These are phyloP conservation scores for Trametes villosa DNA, from an alignment of 768 basidiomycete species.

Conservation along the genomic window DNA sequence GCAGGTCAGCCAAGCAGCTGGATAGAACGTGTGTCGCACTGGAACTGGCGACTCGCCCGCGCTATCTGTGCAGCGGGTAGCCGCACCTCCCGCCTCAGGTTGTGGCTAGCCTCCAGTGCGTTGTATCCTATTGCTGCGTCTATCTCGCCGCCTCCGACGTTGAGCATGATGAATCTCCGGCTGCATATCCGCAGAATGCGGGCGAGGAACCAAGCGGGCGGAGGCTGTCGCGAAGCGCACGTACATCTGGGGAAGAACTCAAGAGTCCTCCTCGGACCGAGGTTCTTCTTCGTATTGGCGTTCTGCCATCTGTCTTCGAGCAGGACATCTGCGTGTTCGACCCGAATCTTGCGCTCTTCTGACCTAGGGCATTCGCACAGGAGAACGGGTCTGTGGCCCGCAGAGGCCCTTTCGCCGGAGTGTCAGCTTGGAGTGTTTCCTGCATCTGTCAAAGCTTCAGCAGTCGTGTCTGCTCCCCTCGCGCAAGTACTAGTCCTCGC, in stretches of 20 bases:
- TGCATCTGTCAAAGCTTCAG: not conserved
- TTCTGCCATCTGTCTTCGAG: conserved; percentile 1
- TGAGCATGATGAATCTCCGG: conserved; percentile 8
- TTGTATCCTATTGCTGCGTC: not conserved
- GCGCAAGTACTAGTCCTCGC: not conserved
- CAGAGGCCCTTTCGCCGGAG: conserved; percentile 12
- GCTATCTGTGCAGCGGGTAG: too few species aligned
- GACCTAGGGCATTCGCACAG: not conserved
- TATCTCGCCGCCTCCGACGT: not conserved
- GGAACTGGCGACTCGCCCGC: too few species aligned
- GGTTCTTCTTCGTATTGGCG: conserved; percentile 8
- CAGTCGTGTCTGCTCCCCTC: not conserved
- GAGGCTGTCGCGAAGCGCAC: not conserved
- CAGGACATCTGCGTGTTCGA: not conserved
- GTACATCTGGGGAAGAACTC: conserved; percentile 9
- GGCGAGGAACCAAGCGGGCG: not conserved
- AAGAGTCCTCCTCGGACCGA: conserved; percentile 16
- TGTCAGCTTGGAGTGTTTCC: not conserved
- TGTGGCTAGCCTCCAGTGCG: not conserved
- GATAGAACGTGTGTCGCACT: too few species aligned
- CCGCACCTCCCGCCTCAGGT: not conserved
- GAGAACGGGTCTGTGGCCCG: conserved; percentile 18
- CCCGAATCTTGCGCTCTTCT: not conserved
- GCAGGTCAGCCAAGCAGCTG: not conserved
- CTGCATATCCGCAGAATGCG: not conserved